A percentile compares a stretch with the other conserved stretches of the same genome.
Evolutionary conservation across 257 asterid genomes (phyloP).

Genomic region (Solanum acaule): DNA sequence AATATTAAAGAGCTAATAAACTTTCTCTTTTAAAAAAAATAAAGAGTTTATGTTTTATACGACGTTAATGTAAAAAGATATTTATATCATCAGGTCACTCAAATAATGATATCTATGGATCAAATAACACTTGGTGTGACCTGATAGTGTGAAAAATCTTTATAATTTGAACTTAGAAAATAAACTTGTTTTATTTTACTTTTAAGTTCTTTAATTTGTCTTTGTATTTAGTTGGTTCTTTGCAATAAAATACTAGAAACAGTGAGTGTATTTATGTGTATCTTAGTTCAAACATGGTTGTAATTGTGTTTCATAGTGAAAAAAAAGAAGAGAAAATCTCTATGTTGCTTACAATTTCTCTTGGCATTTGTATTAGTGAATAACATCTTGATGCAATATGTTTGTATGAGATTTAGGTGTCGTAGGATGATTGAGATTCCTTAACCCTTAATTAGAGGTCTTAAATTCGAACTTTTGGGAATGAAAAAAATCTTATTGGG

Average conservation of each 20-base stretch:
- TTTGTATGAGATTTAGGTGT: not conserved
- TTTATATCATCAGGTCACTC: not conserved
- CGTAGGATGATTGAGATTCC: not conserved
- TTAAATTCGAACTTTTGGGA: accelerated
- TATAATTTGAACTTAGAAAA: not conserved
- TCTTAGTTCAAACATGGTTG: not conserved
- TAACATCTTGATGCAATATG: not conserved
- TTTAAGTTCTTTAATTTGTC: not conserved
- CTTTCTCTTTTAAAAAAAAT: no score
- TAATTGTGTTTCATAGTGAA: not conserved
- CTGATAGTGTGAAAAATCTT: not conserved
- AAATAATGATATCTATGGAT: not conserved
- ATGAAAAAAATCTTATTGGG: not conserved
- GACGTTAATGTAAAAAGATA: not conserved
- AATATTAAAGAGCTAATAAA: no score
- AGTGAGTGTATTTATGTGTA: not conserved
- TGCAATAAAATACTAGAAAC: not conserved
- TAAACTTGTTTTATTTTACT: not conserved
- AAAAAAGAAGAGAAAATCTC: not conserved
- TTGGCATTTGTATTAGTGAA: not conserved
- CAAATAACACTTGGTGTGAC: not conserved
- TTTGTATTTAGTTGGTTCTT: not conserved
- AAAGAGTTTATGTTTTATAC: not conserved
- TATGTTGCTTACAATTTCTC: not conserved
- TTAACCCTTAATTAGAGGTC: not conserved